Base-by-base conservation (phyloP, 2,329 filamentous ascomycete genomes). In the Aschersonia sp. region DNA sequence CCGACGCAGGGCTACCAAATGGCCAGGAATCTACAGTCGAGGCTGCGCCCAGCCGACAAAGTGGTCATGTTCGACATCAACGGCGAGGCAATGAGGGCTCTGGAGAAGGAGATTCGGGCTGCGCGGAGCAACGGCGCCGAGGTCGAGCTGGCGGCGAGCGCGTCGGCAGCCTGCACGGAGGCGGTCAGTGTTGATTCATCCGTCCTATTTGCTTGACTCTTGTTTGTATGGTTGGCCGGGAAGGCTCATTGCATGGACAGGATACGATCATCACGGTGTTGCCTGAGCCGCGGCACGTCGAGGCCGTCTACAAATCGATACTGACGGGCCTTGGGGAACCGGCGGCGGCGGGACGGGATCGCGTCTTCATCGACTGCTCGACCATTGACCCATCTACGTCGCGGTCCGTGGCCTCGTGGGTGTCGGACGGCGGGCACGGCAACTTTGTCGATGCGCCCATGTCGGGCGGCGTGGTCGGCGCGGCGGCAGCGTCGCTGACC, bases 391-490 rank as follows among this genome's bases (percentile, higher is more conserved):
- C 89, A 0, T 80, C 80, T 32, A 87, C 89, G 2, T 96, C 89
- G 1, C 79, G 79, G 40, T 75, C 80, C 54, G 83, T 97, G 4
- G 88, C 89, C 29, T 72, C 80, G 51, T 74, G 75, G 30, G 82
- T 94, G 2, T 52, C 65, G 49, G 75, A 76, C 4, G 78, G 79
- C 1, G 72, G 77, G 1, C 77, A 84, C 60, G 86, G 86, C 47
- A 75, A 74, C 47, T 96, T 97, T 59, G 82, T 96, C 50, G 92
- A 98, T 61, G 91, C 92, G 3, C 92, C 92, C 43, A 95, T 98
- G 84, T 97, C 91, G 0, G 92, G 92, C 45, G 92, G 92, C 46
- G 89, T 96, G 0, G 88, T 97, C 4, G 92, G 91, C 43, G 92
- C 92, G 9, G 74, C 80, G 5, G 88, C 88, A 9, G 92, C 85